phyloP scores from a whole-genome alignment of 352 stramenopile genomes.

The Pythium dissimile region DNA sequence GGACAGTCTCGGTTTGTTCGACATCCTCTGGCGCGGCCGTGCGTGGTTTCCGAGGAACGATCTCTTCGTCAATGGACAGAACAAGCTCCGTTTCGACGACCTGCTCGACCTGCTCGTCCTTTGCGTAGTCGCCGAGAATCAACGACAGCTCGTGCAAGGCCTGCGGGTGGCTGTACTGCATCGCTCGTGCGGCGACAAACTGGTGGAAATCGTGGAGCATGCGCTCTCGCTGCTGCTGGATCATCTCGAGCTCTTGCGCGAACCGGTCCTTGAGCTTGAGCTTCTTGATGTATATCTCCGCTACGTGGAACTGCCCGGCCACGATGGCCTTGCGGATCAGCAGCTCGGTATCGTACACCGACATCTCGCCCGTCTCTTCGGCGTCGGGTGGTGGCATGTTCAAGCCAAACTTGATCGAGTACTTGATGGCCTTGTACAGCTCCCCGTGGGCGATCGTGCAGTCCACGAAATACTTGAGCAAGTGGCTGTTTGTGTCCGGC shows the following conservation, averaged over 20 bases:
- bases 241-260: slow-evolving; percentile 47
- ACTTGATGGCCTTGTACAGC: slow-evolving; percentile 89
- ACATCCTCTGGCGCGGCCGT: background rate
- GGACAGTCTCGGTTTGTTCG: background rate
- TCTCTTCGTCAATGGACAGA: slow-evolving; percentile 52
- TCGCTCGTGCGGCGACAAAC: slow-evolving; percentile 42
- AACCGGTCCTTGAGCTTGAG: slow-evolving; percentile 66
- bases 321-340: slow-evolving; percentile 61
- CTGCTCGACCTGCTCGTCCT: slow-evolving; percentile 53
- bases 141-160: slow-evolving; percentile 34
- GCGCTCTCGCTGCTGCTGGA: slow-evolving; percentile 48
- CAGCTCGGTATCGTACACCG: slow-evolving; percentile 42
- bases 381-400: slow-evolving; percentile 24
- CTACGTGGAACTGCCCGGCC: slow-evolving; percentile 71
- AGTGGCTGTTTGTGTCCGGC: slow-evolving; percentile 25
- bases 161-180: slow-evolving; percentile 42
- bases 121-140: slow-evolving; percentile 38
- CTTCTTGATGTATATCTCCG: slow-evolving; percentile 76
- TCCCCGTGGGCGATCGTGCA: slow-evolving; percentile 64
- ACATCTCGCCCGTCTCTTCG: slow-evolving; percentile 28
- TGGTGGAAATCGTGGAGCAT: slow-evolving; percentile 58
- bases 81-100: slow-evolving; percentile 48
- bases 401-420: slow-evolving; percentile 81
- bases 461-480: slow-evolving; percentile 62
- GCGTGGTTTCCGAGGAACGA: slow-evolving; percentile 30